These are phyloP conservation scores for Carnegiea gigantea DNA, from an alignment of 179 eudicot genomes.

Conservation along the genomic window DNA sequence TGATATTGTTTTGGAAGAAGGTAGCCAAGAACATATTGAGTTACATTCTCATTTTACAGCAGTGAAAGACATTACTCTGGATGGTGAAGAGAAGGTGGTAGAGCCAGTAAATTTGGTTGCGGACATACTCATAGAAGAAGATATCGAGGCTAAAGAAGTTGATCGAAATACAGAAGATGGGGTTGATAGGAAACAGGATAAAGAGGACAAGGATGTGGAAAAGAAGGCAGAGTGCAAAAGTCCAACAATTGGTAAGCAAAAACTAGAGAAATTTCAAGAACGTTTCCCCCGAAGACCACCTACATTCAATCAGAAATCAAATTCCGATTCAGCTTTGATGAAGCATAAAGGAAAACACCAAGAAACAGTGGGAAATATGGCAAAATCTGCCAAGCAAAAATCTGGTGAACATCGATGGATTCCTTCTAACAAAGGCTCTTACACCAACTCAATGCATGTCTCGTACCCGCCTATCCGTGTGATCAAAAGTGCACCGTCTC, in stretches of 20 bases:
- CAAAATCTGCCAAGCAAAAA: slow-evolving; percentile 50
- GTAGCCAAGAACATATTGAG: slow-evolving; percentile 19
- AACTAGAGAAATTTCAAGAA: slow-evolving; percentile 48
- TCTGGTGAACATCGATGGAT: slow-evolving; percentile 63
- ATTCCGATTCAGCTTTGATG: slow-evolving; percentile 46
- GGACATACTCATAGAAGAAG: slow-evolving; percentile 30
- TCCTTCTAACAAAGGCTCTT: slow-evolving; percentile 73
- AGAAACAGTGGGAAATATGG: slow-evolving; percentile 33
- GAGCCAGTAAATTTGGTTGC: slow-evolving; percentile 27
- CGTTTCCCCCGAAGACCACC: slow-evolving; percentile 49
- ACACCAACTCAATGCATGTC: slow-evolving; percentile 75
- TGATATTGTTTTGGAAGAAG: slow-evolving; percentile 40
- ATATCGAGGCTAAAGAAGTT: slow-evolving; percentile 25
- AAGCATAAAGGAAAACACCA: slow-evolving; percentile 46
- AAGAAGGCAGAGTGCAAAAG: slow-evolving; percentile 49
- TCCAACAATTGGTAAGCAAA: slow-evolving; percentile 44
- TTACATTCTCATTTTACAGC: slow-evolving; percentile 18
- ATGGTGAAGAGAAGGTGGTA: slow-evolving; percentile 30
- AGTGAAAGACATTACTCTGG: slow-evolving; percentile 38
- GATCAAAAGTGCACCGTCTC: slow-evolving; percentile 72
- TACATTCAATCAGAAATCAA: slow-evolving; percentile 48
- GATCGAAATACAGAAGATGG: slow-evolving; percentile 21
- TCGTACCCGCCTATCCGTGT: slow-evolving; percentile 65
- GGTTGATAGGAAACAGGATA: slow-evolving; percentile 38
- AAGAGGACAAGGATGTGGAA: slow-evolving; percentile 32